Conservation (phyloP, 371 early-diverging fungal genomes). For the Caulochytrium protostelioides region DNA sequence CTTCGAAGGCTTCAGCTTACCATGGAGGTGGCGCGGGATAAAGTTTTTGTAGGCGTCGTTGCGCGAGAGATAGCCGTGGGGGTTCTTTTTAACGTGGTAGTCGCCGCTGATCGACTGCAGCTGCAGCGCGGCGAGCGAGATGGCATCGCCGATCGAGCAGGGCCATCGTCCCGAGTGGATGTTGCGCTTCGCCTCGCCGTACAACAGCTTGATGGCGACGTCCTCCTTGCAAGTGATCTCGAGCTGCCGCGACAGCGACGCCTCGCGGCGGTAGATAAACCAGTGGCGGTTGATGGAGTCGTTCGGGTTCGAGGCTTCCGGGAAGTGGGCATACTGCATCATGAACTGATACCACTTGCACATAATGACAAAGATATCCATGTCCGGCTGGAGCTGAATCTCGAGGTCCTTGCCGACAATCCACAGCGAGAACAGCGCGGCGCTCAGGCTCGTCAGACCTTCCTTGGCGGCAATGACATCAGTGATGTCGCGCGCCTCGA, state of each 20-base stretch:
- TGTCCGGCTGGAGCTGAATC: conserved; percentile 21
- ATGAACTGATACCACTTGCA: conserved; percentile 16
- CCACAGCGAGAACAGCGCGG: conserved; percentile 22
- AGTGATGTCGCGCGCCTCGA: conserved; percentile 8
- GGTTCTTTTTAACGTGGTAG: conserved; percentile 13
- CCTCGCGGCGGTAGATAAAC: conserved; percentile 24
- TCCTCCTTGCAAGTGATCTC: conserved; percentile 10
- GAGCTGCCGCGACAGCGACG: conserved; percentile 7
- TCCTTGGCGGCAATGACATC: conserved; percentile 15
- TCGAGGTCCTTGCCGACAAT: conserved; percentile 24
- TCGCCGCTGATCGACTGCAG: conserved; percentile 18
- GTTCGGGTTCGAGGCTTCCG: conserved; percentile 17
- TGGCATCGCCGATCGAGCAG: conserved; percentile 18
- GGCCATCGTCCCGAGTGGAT: conserved; percentile 19
- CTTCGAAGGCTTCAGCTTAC: too few relatives aligned
- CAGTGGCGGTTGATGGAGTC: conserved; percentile 23
- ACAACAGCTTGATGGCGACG: conserved; percentile 16
- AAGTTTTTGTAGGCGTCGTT: too few relatives aligned
- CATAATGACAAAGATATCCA: conserved; percentile 20
- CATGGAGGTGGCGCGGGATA: too few relatives aligned
- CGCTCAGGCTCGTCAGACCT: conserved; percentile 6
- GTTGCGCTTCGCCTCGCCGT: conserved; percentile 28
- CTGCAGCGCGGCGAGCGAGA: conserved; percentile 20
- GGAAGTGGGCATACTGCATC: conserved; percentile 23
- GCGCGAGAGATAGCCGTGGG: conserved; percentile 17